Conservation (phyloP, 163 green algal species). For the Scenedesmus sp. region DNA sequence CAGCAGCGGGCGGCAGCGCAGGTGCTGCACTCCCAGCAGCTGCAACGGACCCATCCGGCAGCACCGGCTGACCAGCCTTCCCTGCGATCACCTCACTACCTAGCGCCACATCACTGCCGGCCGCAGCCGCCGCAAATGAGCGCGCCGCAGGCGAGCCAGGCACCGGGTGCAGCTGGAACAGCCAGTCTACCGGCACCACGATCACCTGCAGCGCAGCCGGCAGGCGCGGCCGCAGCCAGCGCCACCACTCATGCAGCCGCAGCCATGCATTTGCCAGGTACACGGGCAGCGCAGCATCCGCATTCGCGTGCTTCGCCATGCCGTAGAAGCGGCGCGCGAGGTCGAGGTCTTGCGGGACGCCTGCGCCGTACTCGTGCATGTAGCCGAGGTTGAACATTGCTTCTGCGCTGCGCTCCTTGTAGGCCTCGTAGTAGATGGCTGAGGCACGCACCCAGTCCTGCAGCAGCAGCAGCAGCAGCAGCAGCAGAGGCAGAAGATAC, state of each 20-base stretch:
- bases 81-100: constrained; percentile 1
- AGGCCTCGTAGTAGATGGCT: constrained; percentile 81
- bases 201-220: constrained; percentile 32
- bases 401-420: constrained; percentile 73
- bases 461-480: constrained; percentile 20
- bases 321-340: constrained; percentile 93
- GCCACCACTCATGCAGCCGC: constrained; percentile 70
- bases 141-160: constrained; percentile 17
- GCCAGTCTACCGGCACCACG: not conserved
- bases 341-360: constrained; percentile 85
- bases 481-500: not conserved
- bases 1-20: not conserved
- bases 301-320: constrained; percentile 71
- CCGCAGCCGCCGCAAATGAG: not conserved
- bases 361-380: constrained; percentile 94
- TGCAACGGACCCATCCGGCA: constrained; percentile 27
- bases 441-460: constrained; percentile 72
- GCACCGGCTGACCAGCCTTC: not conserved
- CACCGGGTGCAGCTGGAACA: constrained; percentile 60
- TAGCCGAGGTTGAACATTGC: constrained; percentile 97
- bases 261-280: constrained; percentile 78
- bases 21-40: not conserved
- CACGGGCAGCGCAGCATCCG: constrained; percentile 77
- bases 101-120: constrained; percentile 21
- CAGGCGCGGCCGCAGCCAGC: constrained; percentile 57